Percentiles rank a stretch among this genome's conserved stretches.
These are phyloP conservation scores for Ceratobasidium sp. DNA, from an alignment of 1,284 basidiomycete species.

Conservation along the genomic window DNA sequence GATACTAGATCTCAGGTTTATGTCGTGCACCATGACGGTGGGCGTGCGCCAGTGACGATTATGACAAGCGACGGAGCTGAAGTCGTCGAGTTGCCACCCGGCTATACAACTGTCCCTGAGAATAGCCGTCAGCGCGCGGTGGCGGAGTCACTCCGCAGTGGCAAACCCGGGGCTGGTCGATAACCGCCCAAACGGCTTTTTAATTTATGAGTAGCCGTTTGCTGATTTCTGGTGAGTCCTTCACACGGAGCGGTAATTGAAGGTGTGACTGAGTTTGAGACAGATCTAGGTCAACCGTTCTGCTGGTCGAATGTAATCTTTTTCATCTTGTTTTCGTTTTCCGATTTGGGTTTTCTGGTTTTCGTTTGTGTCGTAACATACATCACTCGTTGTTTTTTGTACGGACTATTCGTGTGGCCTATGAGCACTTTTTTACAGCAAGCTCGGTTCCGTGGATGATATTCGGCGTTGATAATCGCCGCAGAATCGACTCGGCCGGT, in stretches of 20 bases:
- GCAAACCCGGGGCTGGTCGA: conserved; percentile 3
- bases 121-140: conserved; percentile 6
- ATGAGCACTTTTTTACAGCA: too few species aligned
- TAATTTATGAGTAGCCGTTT: too few species aligned
- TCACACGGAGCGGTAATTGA: too few species aligned
- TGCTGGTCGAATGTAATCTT: neutral
- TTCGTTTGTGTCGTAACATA: neutral
- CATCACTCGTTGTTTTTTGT: neutral
- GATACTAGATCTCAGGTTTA: conserved; percentile 38
- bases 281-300: neutral
- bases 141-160: neutral
- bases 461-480: neutral
- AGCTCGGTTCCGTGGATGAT: too few species aligned
- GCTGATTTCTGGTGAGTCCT: neutral
- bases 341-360: neutral
- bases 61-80: conserved; percentile 41
- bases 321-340: neutral
- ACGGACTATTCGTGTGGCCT: neutral
- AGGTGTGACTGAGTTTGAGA: neutral
- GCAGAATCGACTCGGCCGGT: neutral
- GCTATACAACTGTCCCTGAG: conserved; percentile 29
- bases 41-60: conserved; percentile 41
- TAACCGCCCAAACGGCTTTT: neutral
- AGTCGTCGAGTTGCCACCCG: conserved; percentile 40
- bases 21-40: conserved; percentile 41